Conservation (phyloP, 192 early-diverging fungal species). For the Gorgonomyces haynaldii region DNA sequence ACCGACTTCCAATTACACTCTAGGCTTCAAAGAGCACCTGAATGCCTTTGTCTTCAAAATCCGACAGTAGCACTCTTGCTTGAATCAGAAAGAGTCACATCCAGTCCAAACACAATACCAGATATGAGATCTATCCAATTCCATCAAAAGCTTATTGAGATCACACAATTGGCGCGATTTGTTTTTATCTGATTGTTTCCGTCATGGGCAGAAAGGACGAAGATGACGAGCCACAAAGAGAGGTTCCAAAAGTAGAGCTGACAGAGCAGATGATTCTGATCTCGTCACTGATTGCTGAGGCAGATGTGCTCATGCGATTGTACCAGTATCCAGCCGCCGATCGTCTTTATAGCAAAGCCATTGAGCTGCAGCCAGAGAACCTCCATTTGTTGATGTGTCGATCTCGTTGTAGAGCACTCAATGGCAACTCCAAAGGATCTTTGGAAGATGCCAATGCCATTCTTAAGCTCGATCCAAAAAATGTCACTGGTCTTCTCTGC, state of each 20-base stretch:
- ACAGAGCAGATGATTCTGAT: background rate
- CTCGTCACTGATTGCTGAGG: slow-evolving; percentile 12
- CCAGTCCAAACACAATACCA: too few species aligned
- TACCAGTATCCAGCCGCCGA: slow-evolving; percentile 9
- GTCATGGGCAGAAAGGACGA: too few species aligned
- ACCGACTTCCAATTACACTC: too few species aligned
- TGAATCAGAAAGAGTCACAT: too few species aligned
- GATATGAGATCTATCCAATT: too few species aligned
- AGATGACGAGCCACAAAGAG: too few species aligned
- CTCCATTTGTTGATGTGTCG: slow-evolving; percentile 7
- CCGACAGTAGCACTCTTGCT: too few species aligned
- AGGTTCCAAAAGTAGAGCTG: background rate
- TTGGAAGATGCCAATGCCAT: slow-evolving; percentile 11
- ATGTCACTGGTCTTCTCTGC: background rate
- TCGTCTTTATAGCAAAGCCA: slow-evolving; percentile 11
- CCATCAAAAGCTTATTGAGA: too few species aligned
- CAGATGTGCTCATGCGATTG: slow-evolving; percentile 9
- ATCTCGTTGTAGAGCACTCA: slow-evolving; percentile 9
- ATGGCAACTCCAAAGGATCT: slow-evolving; percentile 5
- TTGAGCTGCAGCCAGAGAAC: slow-evolving; percentile 9
- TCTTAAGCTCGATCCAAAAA: slow-evolving; percentile 6
- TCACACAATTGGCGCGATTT: too few species aligned
- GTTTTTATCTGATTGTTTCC: too few species aligned
- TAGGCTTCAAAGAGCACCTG: too few species aligned
- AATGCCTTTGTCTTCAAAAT: too few species aligned